These are phyloP conservation scores for Spinacia oleracea DNA, from an alignment of 179 eudicot genomes.

Conservation along the genomic window DNA sequence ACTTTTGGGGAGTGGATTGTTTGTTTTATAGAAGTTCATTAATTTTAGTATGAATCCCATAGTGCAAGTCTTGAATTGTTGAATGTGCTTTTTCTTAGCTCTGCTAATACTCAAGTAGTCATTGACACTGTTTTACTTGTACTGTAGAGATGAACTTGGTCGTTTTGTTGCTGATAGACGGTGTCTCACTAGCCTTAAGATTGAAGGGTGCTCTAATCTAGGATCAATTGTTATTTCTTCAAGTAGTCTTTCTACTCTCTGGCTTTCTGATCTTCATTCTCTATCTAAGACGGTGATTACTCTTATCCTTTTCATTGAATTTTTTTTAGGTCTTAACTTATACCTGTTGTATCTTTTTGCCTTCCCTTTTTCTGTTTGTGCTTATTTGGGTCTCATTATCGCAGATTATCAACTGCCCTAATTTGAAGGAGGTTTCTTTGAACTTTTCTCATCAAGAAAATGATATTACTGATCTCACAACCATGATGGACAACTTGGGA, in stretches of 20 bases:
- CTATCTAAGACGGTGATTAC: slow-evolving; percentile 74
- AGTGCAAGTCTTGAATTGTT: background rate
- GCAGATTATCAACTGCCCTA: slow-evolving; percentile 81
- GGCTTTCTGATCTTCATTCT: slow-evolving; percentile 91
- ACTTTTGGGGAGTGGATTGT: background rate
- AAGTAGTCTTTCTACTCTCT: slow-evolving; percentile 66
- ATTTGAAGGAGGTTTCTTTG: slow-evolving; percentile 73
- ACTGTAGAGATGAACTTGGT: slow-evolving; percentile 80
- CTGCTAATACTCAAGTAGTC: background rate
- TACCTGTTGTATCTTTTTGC: background rate
- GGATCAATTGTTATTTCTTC: slow-evolving; percentile 68
- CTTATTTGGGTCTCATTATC: slow-evolving; percentile 19
- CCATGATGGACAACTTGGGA: slow-evolving; percentile 71
- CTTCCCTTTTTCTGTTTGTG: background rate
- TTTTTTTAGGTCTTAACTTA: background rate
- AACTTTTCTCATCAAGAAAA: slow-evolving; percentile 70
- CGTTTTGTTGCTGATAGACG: slow-evolving; percentile 88
- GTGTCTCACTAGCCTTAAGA: slow-evolving; percentile 74
- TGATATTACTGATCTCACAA: slow-evolving; percentile 68
- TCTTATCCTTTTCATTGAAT: slow-evolving; percentile 1
- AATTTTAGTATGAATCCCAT: too few species aligned
- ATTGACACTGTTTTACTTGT: slow-evolving; percentile 22
- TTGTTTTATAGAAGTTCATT: background rate
- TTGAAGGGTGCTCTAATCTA: slow-evolving; percentile 86
- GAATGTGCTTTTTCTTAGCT: background rate